phyloP scores from a whole-genome alignment of 2,329 filamentous ascomycete genomes.

The Diaporthe amygdali region DNA sequence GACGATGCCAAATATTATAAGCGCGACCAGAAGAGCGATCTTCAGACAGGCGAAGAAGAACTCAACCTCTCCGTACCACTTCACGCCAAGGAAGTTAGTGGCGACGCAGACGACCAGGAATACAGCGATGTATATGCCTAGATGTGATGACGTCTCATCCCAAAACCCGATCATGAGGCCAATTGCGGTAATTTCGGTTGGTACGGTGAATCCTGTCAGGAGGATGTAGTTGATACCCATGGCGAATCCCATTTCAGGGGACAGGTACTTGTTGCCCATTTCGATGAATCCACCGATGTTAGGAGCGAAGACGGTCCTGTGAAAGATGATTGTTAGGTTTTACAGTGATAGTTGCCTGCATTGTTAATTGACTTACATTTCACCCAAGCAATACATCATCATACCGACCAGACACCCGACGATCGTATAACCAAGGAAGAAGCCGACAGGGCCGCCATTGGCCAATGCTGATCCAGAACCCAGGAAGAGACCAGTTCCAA shows the following conservation, averaged over 20 bases:
- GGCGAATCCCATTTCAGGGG: slow-evolving; percentile 30
- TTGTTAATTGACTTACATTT: slow-evolving; percentile 47
- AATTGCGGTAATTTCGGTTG: slow-evolving; percentile 29
- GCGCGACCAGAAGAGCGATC: slow-evolving; percentile 19
- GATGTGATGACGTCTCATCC: slow-evolving; percentile 25
- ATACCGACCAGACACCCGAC: slow-evolving; percentile 62
- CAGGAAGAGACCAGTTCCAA: slow-evolving; percentile 58
- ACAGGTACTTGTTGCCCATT: slow-evolving; percentile 31
- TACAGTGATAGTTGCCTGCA: background rate
- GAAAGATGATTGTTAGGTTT: background rate
- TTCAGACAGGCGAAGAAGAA: slow-evolving; percentile 25
- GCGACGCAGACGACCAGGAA: slow-evolving; percentile 28
- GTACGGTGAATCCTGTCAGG: slow-evolving; percentile 29
- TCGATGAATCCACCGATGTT: slow-evolving; percentile 33
- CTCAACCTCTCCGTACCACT: slow-evolving; percentile 24
- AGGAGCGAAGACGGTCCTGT: slow-evolving; percentile 30
- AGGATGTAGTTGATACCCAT: slow-evolving; percentile 32
- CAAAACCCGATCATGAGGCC: slow-evolving; percentile 31
- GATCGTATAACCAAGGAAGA: slow-evolving; percentile 62
- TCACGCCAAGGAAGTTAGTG: slow-evolving; percentile 27
- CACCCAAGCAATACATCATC: slow-evolving; percentile 63
- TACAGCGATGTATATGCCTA: slow-evolving; percentile 26
- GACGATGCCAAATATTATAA: slow-evolving; percentile 67
- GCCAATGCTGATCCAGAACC: slow-evolving; percentile 66
- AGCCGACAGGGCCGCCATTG: slow-evolving; percentile 63